Conservation (phyloP, 108 stramenopile species). For the Pseudonitzschia delicatissima region DNA sequence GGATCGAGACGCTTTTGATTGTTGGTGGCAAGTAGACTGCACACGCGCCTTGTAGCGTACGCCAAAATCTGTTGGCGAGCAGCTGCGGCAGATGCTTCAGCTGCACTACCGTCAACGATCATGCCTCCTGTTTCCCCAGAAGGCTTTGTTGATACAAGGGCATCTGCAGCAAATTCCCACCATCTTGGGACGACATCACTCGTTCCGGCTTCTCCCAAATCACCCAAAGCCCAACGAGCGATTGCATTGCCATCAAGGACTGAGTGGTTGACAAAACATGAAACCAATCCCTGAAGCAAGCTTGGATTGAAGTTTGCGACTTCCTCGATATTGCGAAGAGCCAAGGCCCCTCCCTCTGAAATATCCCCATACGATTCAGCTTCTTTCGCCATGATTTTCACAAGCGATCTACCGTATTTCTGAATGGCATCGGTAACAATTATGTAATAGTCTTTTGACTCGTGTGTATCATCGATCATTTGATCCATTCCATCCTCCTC, state of each 20-base stretch:
- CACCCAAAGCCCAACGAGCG: constrained; percentile 54
- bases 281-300: constrained; percentile 30
- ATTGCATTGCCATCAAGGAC: constrained; percentile 46
- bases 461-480: constrained; percentile 41
- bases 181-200: constrained; percentile 31
- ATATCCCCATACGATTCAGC: constrained; percentile 46
- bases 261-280: constrained; percentile 35
- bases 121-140: constrained; percentile 37
- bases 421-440: constrained; percentile 34
- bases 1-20: constrained; percentile 35
- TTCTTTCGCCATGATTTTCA: constrained; percentile 50
- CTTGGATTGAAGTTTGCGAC: constrained; percentile 32
- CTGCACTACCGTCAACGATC: constrained; percentile 40
- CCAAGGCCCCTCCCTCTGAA: constrained; percentile 41
- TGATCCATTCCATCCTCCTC: constrained; percentile 30
- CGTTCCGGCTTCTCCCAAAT: constrained; percentile 2
- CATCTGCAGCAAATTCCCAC: constrained; percentile 47
- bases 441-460: constrained; percentile 40
- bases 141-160: constrained; percentile 21
- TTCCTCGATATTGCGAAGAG: constrained; percentile 34
- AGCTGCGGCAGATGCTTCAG: constrained; percentile 29
- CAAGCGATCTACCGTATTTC: constrained; percentile 44
- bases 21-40: constrained; percentile 30
- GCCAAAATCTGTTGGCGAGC: constrained; percentile 35
- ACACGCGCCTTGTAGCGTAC: constrained; percentile 47